Conservation (phyloP, 176 grass and related monocot genomes). For the Oryza punctata region DNA sequence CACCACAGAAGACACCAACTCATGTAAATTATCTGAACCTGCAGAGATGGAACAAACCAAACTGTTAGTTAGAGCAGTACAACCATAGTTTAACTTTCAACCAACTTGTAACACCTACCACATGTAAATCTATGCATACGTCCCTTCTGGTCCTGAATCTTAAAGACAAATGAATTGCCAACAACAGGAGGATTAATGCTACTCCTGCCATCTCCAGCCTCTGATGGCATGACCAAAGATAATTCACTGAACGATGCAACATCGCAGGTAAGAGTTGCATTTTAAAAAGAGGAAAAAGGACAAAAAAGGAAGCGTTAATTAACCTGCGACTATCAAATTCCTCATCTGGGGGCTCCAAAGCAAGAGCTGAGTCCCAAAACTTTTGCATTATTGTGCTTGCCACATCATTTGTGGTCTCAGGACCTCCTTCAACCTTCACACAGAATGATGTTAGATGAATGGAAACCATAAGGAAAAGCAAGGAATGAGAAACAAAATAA, state of each 20-base stretch:
- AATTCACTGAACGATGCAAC: constrained; percentile 59
- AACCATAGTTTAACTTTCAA: constrained; percentile 6
- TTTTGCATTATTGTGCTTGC: constrained; percentile 90
- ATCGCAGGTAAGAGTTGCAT: constrained; percentile 16
- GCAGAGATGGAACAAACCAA: constrained; percentile 6
- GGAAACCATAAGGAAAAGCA: neutral
- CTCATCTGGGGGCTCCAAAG: constrained; percentile 70
- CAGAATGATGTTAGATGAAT: constrained; percentile 19
- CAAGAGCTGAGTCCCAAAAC: constrained; percentile 94
- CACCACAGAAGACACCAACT: constrained; percentile 60
- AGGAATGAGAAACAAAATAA: neutral
- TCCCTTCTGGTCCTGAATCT: constrained; percentile 71
- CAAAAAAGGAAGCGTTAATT: constrained; percentile 8
- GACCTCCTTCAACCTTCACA: constrained; percentile 72
- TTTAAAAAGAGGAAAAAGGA: constrained; percentile 6
- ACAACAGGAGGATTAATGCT: constrained; percentile 60
- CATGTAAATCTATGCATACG: constrained; percentile 88
- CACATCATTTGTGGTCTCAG: constrained; percentile 72
- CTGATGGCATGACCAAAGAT: constrained; percentile 74
- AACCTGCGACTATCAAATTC: constrained; percentile 85
- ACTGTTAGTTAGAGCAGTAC: constrained; percentile 26
- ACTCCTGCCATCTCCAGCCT: constrained; percentile 58
- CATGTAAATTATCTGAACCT: constrained; percentile 74
- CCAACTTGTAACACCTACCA: constrained; percentile 63
- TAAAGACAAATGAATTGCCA: constrained; percentile 82